Percentiles rank a stretch among this genome's conserved stretches.
Conservation (phyloP, 768 basidiomycete genomes). For the Tricholoma sp. region DNA sequence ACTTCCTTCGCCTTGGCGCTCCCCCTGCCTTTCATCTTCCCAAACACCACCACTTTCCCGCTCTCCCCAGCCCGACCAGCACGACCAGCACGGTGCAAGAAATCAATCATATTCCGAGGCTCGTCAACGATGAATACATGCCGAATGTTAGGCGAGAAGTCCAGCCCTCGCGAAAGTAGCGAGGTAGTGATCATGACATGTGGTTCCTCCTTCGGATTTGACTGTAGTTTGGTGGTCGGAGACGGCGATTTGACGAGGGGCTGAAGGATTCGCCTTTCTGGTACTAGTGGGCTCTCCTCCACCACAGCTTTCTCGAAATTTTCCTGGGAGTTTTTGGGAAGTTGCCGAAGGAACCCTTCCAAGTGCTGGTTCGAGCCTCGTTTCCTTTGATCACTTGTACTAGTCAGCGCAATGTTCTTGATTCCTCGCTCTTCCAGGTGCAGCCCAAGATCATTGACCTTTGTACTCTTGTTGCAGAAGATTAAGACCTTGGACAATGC, state of each 20-base stretch:
- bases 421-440: constrained; percentile 60
- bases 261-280: background rate
- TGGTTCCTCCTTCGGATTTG: constrained; percentile 35
- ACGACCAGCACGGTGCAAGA: constrained; percentile 86
- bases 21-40: constrained; percentile 62
- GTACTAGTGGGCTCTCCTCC: constrained; percentile 4
- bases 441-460: constrained; percentile 55
- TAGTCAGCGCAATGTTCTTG: constrained; percentile 60
- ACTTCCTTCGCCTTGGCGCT: constrained; percentile 47
- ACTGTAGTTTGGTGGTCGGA: constrained; percentile 11
- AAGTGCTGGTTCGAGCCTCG: constrained; percentile 73
- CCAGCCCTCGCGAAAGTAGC: constrained; percentile 83
- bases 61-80: constrained; percentile 67
- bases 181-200: constrained; percentile 86
- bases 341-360: constrained; percentile 59
- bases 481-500: constrained; percentile 66
- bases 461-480: constrained; percentile 75
- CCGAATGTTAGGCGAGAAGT: constrained; percentile 72
- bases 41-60: constrained; percentile 75
- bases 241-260: background rate
- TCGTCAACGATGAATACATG: constrained; percentile 87
- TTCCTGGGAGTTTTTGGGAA: constrained; percentile 6
- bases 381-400: constrained; percentile 49
- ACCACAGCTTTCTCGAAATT: constrained; percentile 6
- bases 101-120: constrained; percentile 87